Evolutionary conservation across 73 alveolate genomes (phyloP).

Genomic region (Effrenium voratum): DNA sequence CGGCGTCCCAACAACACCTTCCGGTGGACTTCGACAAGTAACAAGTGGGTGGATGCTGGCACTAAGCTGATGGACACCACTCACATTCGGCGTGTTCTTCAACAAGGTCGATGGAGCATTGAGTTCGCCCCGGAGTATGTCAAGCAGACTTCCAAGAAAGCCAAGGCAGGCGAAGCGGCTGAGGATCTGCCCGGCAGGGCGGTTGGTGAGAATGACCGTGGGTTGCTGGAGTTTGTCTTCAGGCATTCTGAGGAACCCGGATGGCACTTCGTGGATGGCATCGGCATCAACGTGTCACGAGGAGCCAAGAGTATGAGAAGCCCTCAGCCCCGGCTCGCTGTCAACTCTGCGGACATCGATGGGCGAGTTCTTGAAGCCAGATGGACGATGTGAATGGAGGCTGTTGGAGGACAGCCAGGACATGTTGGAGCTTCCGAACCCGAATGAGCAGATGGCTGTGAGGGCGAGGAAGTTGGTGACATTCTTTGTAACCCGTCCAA

Average conservation of each 20-base stretch:
- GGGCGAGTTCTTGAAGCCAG: background rate
- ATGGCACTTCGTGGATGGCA: slow-evolving; percentile 15
- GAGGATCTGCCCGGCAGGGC: background rate
- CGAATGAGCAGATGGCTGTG: background rate
- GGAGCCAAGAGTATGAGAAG: background rate
- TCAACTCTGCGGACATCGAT: background rate
- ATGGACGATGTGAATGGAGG: background rate
- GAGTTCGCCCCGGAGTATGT: background rate
- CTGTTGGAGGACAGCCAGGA: background rate
- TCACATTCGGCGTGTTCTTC: background rate
- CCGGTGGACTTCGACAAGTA: slow-evolving; percentile 2
- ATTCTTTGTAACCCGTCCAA: background rate
- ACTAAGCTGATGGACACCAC: slow-evolving; percentile 5
- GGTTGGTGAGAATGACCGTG: background rate
- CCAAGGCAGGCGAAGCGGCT: background rate
- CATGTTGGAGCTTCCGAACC: background rate
- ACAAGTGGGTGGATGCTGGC: slow-evolving; percentile 12
- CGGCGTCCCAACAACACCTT: background rate
- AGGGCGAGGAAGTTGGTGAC: background rate
- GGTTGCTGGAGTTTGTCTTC: background rate
- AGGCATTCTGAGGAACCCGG: background rate
- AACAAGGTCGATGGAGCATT: background rate
- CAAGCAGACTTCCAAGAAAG: background rate
- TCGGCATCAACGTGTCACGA: background rate
- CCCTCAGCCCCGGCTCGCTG: background rate